These are phyloP conservation scores for Knoxia roxburghii DNA, from an alignment of 257 asterid species.

Conservation along the genomic window DNA sequence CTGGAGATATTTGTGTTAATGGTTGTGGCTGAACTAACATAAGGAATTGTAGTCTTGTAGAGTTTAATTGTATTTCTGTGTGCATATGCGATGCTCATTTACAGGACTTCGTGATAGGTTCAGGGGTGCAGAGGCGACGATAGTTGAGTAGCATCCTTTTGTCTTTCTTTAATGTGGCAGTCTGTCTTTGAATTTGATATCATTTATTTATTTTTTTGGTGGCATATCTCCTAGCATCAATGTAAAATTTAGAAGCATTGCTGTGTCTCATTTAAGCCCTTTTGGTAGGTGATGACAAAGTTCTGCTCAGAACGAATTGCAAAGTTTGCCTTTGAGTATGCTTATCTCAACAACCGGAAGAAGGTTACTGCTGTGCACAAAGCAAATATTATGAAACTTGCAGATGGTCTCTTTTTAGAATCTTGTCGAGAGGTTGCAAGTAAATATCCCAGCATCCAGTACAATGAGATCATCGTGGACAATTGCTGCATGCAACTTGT, in stretches of 20 bases:
- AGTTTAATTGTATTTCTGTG: neutral
- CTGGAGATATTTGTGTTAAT: neutral
- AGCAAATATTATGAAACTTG: constrained; percentile 98
- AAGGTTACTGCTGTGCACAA: constrained; percentile 96
- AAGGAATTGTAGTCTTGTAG: neutral
- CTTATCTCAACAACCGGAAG: constrained; percentile 93
- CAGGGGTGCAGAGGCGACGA: neutral
- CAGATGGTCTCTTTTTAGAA: constrained; percentile 92
- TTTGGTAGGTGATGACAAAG: constrained; percentile 83
- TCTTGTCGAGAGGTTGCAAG: constrained; percentile 98
- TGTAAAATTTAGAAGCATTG: neutral
- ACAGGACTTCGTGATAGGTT: neutral
- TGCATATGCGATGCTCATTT: neutral
- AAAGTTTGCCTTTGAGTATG: constrained; percentile 93
- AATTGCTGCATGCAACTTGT: constrained; percentile 99
- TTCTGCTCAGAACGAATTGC: constrained; percentile 96
- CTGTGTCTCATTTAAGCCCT: constrained; percentile 31
- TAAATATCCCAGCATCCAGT: constrained; percentile 83
- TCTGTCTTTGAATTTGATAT: neutral
- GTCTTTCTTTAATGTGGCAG: neutral
- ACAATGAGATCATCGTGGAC: constrained; percentile 90
- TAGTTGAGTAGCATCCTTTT: neutral
- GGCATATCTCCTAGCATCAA: constrained; percentile 1
- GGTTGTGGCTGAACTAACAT: neutral
- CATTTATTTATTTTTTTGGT: neutral